Conservation (phyloP, 2,329 filamentous ascomycete genomes). For the Fusarium sp. region DNA sequence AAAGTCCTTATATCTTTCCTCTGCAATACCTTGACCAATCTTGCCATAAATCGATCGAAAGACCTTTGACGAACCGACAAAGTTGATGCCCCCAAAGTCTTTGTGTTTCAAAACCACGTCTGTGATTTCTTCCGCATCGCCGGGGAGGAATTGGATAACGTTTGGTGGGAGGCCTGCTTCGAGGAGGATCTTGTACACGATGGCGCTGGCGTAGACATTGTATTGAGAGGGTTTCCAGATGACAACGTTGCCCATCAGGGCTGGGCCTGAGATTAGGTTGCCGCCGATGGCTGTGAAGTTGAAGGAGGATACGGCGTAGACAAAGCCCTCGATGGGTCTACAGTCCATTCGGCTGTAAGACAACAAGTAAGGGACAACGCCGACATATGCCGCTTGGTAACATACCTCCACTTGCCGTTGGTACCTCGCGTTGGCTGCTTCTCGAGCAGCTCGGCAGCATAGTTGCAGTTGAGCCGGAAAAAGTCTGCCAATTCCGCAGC, state of each 20-base stretch:
- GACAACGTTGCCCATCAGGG: background rate
- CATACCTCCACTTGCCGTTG: background rate
- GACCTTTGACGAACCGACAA: background rate
- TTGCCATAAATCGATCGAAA: constrained; percentile 24
- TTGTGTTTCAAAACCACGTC: constrained; percentile 36
- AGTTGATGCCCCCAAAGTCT: background rate
- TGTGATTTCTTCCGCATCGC: constrained; percentile 51
- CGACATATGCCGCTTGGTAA: too few species aligned
- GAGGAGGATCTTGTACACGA: constrained; percentile 52
- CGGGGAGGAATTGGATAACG: constrained; percentile 53
- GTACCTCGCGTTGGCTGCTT: background rate
- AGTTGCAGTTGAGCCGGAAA: background rate
- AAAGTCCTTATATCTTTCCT: background rate
- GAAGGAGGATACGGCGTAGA: constrained; percentile 1
- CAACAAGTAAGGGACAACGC: background rate
- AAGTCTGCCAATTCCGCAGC: background rate
- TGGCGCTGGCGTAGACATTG: constrained; percentile 47
- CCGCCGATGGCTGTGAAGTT: background rate
- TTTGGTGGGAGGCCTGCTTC: constrained; percentile 53
- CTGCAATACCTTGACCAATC: constrained; percentile 5
- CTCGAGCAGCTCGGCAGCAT: background rate
- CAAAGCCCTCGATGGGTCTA: constrained; percentile 1
- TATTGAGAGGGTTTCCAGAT: constrained; percentile 54
- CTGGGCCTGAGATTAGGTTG: background rate
- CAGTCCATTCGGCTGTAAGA: background rate